Percentiles rank a stretch among this genome's conserved stretches.
phyloP scores from a whole-genome alignment of 768 basidiomycete genomes.

The Leccinellum luteum region DNA sequence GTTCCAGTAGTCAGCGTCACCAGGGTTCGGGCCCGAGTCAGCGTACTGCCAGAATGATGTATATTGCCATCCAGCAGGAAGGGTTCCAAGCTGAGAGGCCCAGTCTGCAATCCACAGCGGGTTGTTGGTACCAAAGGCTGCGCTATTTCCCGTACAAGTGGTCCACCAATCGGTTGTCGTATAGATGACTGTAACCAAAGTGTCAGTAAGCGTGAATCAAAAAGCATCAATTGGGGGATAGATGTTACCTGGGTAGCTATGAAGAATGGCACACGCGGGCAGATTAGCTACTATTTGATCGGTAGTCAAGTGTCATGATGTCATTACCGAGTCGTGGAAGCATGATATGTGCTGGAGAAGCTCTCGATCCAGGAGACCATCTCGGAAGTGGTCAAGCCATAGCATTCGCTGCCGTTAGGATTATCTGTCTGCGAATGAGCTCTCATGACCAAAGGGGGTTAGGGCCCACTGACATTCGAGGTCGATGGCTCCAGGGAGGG shows the following conservation, averaged over 20 bases:
- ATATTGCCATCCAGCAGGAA: conserved; percentile 59
- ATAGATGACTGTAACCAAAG: conserved; percentile 46
- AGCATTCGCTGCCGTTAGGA: conserved; percentile 51
- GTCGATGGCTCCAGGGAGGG: conserved; percentile 63
- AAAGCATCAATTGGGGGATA: not conserved
- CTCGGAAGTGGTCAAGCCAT: conserved; percentile 45
- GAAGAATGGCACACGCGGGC: not conserved
- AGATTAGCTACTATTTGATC: not conserved
- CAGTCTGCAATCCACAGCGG: conserved; percentile 64
- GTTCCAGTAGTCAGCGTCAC: conserved; percentile 58
- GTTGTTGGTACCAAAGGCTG: conserved; percentile 46
- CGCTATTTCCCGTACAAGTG: conserved; percentile 59
- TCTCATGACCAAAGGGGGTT: not conserved
- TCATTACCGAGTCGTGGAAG: conserved; percentile 44
- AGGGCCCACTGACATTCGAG: conserved; percentile 48
- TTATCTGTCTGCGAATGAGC: conserved; percentile 38
- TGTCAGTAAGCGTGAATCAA: conserved; percentile 1
- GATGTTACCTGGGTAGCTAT: conserved; percentile 40
- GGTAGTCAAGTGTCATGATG: not conserved
- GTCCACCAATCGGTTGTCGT: conserved; percentile 69
- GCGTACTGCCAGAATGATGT: conserved; percentile 63
- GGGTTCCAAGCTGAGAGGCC: conserved; percentile 45
- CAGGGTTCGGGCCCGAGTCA: conserved; percentile 52
- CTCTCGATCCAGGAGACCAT: conserved; percentile 66
- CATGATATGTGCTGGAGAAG: conserved; percentile 59